Conservation (phyloP, 371 early-diverging fungal species). For the Apophysomyces trapeziformis region DNA sequence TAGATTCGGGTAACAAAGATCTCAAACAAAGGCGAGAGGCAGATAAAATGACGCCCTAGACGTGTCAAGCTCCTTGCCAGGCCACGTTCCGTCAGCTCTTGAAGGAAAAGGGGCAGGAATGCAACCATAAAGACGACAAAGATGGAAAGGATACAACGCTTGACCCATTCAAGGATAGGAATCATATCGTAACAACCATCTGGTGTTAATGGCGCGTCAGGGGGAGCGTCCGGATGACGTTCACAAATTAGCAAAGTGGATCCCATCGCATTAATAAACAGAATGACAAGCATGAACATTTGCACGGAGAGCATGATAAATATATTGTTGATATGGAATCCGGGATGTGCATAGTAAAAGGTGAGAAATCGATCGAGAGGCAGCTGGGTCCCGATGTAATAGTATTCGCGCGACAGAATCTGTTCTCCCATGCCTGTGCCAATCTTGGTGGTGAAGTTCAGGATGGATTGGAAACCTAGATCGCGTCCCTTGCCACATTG, state of each 20-base stretch:
- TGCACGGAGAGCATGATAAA: slow-evolving; percentile 89
- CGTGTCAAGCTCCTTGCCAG: slow-evolving; percentile 72
- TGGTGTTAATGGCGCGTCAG: slow-evolving; percentile 47
- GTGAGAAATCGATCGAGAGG: slow-evolving; percentile 87
- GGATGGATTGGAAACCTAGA: slow-evolving; percentile 87
- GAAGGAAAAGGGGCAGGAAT: slow-evolving; percentile 84
- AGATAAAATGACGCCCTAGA: slow-evolving; percentile 81
- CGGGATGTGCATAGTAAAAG: slow-evolving; percentile 89
- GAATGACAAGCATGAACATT: slow-evolving; percentile 81
- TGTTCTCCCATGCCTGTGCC: slow-evolving; percentile 95
- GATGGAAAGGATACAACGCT: slow-evolving; percentile 77
- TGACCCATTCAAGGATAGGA: slow-evolving; percentile 80
- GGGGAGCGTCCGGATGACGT: slow-evolving; percentile 45
- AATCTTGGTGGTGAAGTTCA: slow-evolving; percentile 89
- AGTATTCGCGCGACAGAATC: slow-evolving; percentile 89
- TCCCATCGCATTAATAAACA: slow-evolving; percentile 72
- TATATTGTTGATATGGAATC: slow-evolving; percentile 92
- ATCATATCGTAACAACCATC: slow-evolving; percentile 72
- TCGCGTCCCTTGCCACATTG: slow-evolving; percentile 95
- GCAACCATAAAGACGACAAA: slow-evolving; percentile 77
- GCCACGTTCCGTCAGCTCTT: slow-evolving; percentile 86
- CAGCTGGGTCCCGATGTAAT: slow-evolving; percentile 84
- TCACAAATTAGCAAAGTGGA: slow-evolving; percentile 56
- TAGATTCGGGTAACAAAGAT: slow-evolving; percentile 89
- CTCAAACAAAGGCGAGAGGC: slow-evolving; percentile 86